A percentile compares a stretch with the other conserved stretches of the same genome.
phyloP scores from a whole-genome alignment of 192 early-diverging fungal species.

The Backusella liffmaniae region DNA sequence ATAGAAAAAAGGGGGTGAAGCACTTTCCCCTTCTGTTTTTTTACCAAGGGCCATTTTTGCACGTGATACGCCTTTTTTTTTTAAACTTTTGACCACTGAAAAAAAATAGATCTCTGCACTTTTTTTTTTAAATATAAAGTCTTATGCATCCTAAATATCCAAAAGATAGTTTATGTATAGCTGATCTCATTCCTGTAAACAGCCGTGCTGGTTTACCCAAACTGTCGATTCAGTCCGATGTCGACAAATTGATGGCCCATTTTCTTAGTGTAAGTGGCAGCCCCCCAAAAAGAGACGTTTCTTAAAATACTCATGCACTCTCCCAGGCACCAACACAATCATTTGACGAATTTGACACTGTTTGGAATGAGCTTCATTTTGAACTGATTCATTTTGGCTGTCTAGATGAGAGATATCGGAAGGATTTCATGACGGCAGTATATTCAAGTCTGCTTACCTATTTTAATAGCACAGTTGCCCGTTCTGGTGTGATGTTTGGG shows the following conservation, averaged over 20 bases:
- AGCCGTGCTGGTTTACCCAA: neutral
- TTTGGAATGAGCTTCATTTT: constrained; percentile 15
- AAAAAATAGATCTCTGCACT: neutral
- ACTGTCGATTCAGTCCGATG: neutral
- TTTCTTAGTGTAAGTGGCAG: constrained; percentile 3
- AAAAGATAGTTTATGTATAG: neutral
- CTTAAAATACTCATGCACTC: neutral
- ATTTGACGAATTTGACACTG: constrained; percentile 9
- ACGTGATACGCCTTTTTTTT: neutral
- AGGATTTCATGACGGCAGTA: neutral
- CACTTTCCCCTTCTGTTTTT: neutral
- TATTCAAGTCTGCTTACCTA: neutral
- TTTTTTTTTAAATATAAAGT: neutral
- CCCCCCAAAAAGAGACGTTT: neutral
- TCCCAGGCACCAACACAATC: neutral
- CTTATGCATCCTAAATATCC: neutral
- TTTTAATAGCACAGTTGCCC: neutral
- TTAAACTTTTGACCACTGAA: neutral
- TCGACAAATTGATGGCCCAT: constrained; percentile 7
- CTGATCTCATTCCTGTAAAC: neutral
- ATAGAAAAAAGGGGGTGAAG: neutral
- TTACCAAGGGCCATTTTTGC: neutral
- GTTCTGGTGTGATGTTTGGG: neutral
- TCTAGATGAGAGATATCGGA: neutral
- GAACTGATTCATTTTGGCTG: constrained; percentile 3